Evolutionary conservation across 108 stramenopile species (phyloP).

Genomic region (Cyclotella atomus): DNA sequence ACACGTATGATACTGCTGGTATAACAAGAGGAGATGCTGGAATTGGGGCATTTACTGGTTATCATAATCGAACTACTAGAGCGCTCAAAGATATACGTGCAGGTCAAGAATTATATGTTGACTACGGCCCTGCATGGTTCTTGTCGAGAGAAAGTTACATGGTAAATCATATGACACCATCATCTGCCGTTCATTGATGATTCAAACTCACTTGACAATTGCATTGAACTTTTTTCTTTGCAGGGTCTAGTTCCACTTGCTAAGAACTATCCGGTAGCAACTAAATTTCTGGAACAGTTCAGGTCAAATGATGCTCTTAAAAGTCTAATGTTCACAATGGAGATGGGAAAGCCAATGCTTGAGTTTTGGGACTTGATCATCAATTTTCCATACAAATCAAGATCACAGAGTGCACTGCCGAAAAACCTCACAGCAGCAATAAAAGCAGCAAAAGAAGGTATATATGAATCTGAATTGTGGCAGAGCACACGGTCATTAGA

Average conservation of each 20-base stretch:
- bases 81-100: conserved; percentile 37
- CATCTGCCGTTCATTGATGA: too few relatives aligned
- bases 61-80: conserved; percentile 48
- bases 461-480: conserved; percentile 6
- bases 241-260: conserved; percentile 44
- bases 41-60: conserved; percentile 69
- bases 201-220: too few relatives aligned
- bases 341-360: neutral
- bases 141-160: conserved; percentile 29
- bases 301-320: conserved; percentile 7
- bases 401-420: conserved; percentile 40
- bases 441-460: conserved; percentile 17
- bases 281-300: conserved; percentile 43
- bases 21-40: conserved; percentile 51
- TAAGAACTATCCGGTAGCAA: conserved; percentile 34
- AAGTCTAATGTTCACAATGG: neutral
- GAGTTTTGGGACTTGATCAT: conserved; percentile 20
- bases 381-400: conserved; percentile 25
- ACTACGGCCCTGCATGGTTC: conserved; percentile 73
- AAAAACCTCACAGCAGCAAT: conserved; percentile 11
- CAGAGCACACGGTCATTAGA: conserved; percentile 40
- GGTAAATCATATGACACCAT: too few relatives aligned
- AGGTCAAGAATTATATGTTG: conserved; percentile 73
- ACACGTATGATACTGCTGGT: conserved; percentile 30
- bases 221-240: too few relatives aligned